These are phyloP conservation scores for Leptographium lundbergii DNA, from an alignment of 2,329 filamentous ascomycete genomes.

Conservation along the genomic window DNA sequence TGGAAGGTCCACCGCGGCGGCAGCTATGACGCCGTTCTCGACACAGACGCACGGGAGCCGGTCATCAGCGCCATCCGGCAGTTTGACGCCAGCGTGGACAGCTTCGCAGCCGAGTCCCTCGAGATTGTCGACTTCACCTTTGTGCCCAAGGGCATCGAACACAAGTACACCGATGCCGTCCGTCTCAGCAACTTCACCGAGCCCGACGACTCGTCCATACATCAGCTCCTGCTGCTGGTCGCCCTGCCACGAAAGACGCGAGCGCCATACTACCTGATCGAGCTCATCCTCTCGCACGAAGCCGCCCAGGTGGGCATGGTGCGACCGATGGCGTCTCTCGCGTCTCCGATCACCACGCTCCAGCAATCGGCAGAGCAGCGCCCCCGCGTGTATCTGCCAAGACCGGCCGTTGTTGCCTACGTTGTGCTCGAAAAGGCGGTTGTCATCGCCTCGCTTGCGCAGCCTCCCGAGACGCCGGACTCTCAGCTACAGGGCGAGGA, in stretches of 20 bases:
- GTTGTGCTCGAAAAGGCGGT: slow-evolving; percentile 68
- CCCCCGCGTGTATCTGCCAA: slow-evolving; percentile 65
- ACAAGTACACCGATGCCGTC: slow-evolving; percentile 36
- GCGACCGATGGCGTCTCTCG: slow-evolving; percentile 54
- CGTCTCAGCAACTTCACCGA: slow-evolving; percentile 36
- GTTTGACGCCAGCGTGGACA: slow-evolving; percentile 33
- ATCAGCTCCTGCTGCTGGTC: slow-evolving; percentile 50
- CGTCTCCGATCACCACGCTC: slow-evolving; percentile 27
- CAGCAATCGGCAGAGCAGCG: slow-evolving; percentile 25
- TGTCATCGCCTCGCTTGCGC: slow-evolving; percentile 61
- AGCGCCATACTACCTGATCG: slow-evolving; percentile 62
- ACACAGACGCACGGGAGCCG: slow-evolving; percentile 55
- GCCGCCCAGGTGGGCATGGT: slow-evolving; percentile 48
- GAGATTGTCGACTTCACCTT: slow-evolving; percentile 73
- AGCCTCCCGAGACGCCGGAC: slow-evolving; percentile 57
- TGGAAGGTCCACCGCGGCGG: slow-evolving; percentile 88
- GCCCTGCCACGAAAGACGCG: slow-evolving; percentile 38
- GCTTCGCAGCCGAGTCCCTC: slow-evolving; percentile 45
- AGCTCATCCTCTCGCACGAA: slow-evolving; percentile 48
- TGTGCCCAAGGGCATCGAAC: slow-evolving; percentile 39
- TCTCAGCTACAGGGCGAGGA: slow-evolving; percentile 57
- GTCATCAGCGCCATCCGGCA: slow-evolving; percentile 51
- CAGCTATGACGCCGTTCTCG: slow-evolving; percentile 60
- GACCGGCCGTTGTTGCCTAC: slow-evolving; percentile 68
- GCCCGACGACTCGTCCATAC: slow-evolving; percentile 36